These are phyloP conservation scores for Sherardia arvensis DNA, from an alignment of 257 asterid species.

Conservation along the genomic window DNA sequence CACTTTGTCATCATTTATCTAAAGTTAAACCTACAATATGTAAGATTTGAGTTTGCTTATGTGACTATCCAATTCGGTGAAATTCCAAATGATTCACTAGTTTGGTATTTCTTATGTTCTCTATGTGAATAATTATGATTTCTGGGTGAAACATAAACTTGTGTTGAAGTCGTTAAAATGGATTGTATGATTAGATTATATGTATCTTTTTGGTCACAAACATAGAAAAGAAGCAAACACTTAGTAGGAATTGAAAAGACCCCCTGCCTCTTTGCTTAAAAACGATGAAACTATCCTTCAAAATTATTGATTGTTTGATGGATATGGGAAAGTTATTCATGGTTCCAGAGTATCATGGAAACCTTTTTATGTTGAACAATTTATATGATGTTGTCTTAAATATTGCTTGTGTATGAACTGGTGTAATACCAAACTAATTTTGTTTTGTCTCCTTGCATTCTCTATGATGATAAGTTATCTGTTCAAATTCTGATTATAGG, in stretches of 20 bases:
- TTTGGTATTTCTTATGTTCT: no score
- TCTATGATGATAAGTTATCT: conserved; percentile 10
- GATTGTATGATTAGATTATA: no score
- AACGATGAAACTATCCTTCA: not conserved
- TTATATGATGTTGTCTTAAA: not conserved
- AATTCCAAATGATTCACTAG: no score
- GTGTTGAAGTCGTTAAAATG: not conserved
- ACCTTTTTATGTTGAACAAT: not conserved
- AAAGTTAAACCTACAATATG: no score
- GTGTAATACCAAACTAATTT: not conserved
- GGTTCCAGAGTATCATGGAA: not conserved
- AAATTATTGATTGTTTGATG: not conserved
- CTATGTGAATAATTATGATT: no score
- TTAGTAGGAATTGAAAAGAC: not conserved
- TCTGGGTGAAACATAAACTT: no score
- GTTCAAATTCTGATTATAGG: conserved; percentile 38
- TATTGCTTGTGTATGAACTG: no score
- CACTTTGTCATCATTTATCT: no score
- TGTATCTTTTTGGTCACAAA: no score
- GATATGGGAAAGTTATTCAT: not conserved
- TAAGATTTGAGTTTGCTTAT: no score
- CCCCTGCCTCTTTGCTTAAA: not conserved
- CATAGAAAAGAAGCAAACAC: no score
- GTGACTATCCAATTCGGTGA: no score
- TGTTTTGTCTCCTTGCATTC: not conserved